Base-by-base conservation (phyloP, 2,329 filamentous ascomycete genomes). In the Monosporascus sp. region DNA sequence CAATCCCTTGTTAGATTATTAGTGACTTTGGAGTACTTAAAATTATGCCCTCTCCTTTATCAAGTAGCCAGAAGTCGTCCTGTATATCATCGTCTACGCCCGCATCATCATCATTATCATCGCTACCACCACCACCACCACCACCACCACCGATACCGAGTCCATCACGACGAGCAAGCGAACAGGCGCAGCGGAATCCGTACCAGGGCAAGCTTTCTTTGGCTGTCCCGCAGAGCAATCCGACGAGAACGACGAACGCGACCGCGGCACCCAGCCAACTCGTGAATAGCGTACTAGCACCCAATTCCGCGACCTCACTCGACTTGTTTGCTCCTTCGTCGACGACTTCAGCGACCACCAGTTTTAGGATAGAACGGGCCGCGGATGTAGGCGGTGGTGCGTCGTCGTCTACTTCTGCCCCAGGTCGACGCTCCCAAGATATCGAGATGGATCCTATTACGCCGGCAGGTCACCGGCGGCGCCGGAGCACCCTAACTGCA, bases 371-470 rank as follows among this genome's bases (percentile, higher is more conserved):
- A 58, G 64, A 65, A 53, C 65, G 61, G 61, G 52, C 60, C 48
- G 60, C 63, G 51, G 65, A 68, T 65, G 63, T 37, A 48, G 53
- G 55, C 62, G 60, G 55, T 18, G 52, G 53, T 37, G 55, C 57
- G 45, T 58, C 62, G 24, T 56, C 63, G 38, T 53, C 59, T 44
- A 56, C 58, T 52, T 55, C 61, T 40, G 55, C 58, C 50, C 43
- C 43, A 14, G 58, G 55, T 52, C 66, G 63, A 53, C 65, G 55
- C 51, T 59, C 60, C 58, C 70, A 73, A 59, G 73, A 76, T 56
- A 79, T 83, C 60, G 80, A 84, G 71, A 82, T 83, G 78, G 79
- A 77, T 57, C 69, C 78, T 38, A 73, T 83, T 57, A 65, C 66
- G 40, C 70, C 72, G 2, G 63, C 67, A n/a, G 74, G 78, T 61